Percentiles rank a stretch among this genome's conserved stretches.
Conservation (phyloP, 2,329 filamentous ascomycete genomes). For the Xylariaceae sp. region DNA sequence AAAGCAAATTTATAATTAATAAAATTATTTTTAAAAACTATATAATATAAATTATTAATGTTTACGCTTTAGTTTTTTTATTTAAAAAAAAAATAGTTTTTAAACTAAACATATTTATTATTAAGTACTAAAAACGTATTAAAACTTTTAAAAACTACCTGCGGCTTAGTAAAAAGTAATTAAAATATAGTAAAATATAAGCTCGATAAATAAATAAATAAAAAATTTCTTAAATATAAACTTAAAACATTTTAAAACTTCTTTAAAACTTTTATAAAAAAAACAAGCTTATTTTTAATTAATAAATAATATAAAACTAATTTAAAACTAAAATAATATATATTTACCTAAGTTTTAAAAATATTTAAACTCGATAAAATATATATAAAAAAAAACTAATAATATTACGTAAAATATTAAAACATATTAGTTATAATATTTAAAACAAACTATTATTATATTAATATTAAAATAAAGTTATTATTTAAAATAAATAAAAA, state of each 20-base stretch:
- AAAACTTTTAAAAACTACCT: neutral
- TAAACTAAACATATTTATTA: neutral
- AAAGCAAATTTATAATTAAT: neutral
- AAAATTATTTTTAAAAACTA: constrained; percentile 1
- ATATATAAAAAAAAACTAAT: constrained; percentile 1
- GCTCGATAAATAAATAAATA: neutral
- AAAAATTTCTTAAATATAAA: neutral
- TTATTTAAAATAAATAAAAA: neutral
- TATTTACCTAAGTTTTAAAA: neutral
- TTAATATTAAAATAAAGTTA: neutral
- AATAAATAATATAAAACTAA: neutral
- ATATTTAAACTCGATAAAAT: neutral
- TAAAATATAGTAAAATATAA: neutral
- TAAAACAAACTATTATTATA: constrained; percentile 1
- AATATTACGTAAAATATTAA: neutral
- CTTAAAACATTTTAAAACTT: constrained; percentile 1
- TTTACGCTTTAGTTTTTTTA: constrained; percentile 1
- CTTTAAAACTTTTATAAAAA: constrained; percentile 1
- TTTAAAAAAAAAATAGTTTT: constrained; percentile 1
- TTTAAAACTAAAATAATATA: neutral
- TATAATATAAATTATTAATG: constrained; percentile 1
- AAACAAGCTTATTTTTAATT: neutral
- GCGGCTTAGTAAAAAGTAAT: neutral
- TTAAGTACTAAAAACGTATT: neutral
- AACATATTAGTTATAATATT: neutral